These are phyloP conservation scores for Pythium oligandrum DNA, from an alignment of 352 stramenopile genomes.

Conservation along the genomic window DNA sequence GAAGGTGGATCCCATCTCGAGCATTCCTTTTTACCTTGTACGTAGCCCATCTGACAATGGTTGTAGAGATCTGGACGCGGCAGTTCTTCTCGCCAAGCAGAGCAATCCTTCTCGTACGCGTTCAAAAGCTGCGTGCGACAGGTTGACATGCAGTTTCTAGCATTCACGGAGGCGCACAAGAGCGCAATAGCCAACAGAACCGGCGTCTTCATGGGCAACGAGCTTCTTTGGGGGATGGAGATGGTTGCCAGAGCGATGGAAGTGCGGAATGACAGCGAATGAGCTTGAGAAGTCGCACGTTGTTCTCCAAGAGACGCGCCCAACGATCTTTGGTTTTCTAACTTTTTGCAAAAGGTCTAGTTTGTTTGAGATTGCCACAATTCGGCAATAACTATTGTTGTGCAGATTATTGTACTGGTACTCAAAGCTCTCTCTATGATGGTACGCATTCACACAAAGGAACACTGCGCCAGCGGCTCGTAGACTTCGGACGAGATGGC, in stretches of 20 bases:
- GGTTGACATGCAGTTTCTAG: neutral
- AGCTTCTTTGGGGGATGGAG: constrained; percentile 1
- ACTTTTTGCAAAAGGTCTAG: constrained; percentile 1
- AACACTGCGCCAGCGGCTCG: constrained; percentile 26
- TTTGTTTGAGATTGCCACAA: constrained; percentile 1
- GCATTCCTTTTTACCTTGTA: constrained; percentile 1
- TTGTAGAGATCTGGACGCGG: constrained; percentile 22
- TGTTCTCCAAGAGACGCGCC: neutral
- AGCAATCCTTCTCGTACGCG: constrained; percentile 9
- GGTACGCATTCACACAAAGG: neutral
- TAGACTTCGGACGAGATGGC: constrained; percentile 24
- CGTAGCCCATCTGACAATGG: constrained; percentile 16
- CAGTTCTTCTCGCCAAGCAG: constrained; percentile 10
- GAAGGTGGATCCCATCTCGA: neutral
- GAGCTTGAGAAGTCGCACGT: neutral
- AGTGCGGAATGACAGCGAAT: constrained; percentile 1
- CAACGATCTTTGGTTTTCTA: constrained; percentile 5
- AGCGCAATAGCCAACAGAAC: constrained; percentile 5
- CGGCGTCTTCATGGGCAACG: neutral
- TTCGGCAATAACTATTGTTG: neutral
- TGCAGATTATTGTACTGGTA: too few species aligned
- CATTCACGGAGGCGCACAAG: neutral
- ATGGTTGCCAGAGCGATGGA: neutral
- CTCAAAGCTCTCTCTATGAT: neutral
- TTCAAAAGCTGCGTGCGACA: constrained; percentile 10